Conservation (phyloP, 169 alveolate species). For the Plasmodium falciparum region DNA sequence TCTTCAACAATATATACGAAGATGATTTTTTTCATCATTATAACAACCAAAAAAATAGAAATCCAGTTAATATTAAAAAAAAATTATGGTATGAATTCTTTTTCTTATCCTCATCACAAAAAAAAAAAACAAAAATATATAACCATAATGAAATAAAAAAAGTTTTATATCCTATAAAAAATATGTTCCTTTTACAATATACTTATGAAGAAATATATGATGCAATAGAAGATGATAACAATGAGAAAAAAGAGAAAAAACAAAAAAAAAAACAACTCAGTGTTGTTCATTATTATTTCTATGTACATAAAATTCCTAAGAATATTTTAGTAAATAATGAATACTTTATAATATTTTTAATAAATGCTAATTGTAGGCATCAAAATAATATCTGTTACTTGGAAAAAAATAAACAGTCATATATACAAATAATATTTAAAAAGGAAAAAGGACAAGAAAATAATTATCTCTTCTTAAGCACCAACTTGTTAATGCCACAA, state of each 20-base stretch:
- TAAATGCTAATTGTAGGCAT: constrained; percentile 24
- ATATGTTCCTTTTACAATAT: constrained; percentile 18
- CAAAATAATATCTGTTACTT: constrained; percentile 31
- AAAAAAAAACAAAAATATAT: constrained; percentile 12
- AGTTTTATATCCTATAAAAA: constrained; percentile 23
- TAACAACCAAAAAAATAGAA: background rate
- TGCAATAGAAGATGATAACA: background rate
- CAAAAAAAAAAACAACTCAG: background rate
- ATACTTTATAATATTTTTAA: constrained; percentile 25
- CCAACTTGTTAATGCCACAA: constrained; percentile 17
- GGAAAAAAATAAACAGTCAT: constrained; percentile 12
- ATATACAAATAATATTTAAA: constrained; percentile 43
- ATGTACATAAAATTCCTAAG: constrained; percentile 22
- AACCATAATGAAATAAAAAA: constrained; percentile 27
- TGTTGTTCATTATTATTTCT: constrained; percentile 20
- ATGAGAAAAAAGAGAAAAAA: background rate
- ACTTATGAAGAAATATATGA: background rate
- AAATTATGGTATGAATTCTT: background rate
- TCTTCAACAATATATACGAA: constrained; percentile 30
- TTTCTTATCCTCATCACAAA: constrained; percentile 13
- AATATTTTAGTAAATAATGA: constrained; percentile 34
- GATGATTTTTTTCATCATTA: background rate
- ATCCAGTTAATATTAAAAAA: constrained; percentile 4
- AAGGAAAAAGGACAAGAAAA: constrained; percentile 5
- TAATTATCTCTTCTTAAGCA: constrained; percentile 2